phyloP scores from a whole-genome alignment of 2,329 filamentous ascomycete genomes.

The Sporothrix sp. region DNA sequence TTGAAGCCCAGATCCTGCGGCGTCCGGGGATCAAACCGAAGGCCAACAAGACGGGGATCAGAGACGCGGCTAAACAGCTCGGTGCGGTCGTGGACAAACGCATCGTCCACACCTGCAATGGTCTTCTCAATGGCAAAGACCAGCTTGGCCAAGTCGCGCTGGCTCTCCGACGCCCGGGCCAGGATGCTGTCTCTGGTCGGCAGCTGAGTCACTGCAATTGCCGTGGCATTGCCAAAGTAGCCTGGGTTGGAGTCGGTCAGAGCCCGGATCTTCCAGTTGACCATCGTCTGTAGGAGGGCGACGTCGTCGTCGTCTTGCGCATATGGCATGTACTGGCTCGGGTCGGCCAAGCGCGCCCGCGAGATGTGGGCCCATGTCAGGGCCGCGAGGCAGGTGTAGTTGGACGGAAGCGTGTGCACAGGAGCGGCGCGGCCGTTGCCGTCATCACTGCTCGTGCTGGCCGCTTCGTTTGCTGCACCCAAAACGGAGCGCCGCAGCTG shows the following conservation, averaged over 20 bases:
- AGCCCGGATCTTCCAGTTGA: slow-evolving; percentile 32
- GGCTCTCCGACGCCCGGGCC: slow-evolving; percentile 11
- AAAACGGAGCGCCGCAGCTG: slow-evolving; percentile 23
- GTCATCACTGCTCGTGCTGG: not conserved
- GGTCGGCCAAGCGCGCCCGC: slow-evolving; percentile 23
- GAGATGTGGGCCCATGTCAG: slow-evolving; percentile 33
- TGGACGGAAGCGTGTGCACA: slow-evolving; percentile 23
- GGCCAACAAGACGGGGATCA: slow-evolving; percentile 32
- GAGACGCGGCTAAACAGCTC: slow-evolving; percentile 28
- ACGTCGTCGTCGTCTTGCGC: slow-evolving; percentile 1
- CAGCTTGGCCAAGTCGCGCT: slow-evolving; percentile 24
- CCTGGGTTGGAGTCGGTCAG: slow-evolving; percentile 24
- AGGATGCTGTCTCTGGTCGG: not conserved
- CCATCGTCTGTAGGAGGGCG: slow-evolving; percentile 30
- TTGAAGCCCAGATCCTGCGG: slow-evolving; percentile 34
- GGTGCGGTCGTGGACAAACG: slow-evolving; percentile 30
- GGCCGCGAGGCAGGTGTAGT: slow-evolving; percentile 31
- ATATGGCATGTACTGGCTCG: slow-evolving; percentile 2
- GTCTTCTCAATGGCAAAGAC: slow-evolving; percentile 23
- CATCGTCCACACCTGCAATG: slow-evolving; percentile 31
- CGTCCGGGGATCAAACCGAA: slow-evolving; percentile 32
- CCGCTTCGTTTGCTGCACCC: not conserved
- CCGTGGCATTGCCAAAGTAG: slow-evolving; percentile 35
- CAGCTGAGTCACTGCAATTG: slow-evolving; percentile 28
- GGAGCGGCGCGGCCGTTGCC: too few relatives aligned